A percentile compares a stretch with the other conserved stretches of the same genome.
Evolutionary conservation across 192 early-diverging fungal genomes (phyloP).

Genomic region (Pilaira anomala): DNA sequence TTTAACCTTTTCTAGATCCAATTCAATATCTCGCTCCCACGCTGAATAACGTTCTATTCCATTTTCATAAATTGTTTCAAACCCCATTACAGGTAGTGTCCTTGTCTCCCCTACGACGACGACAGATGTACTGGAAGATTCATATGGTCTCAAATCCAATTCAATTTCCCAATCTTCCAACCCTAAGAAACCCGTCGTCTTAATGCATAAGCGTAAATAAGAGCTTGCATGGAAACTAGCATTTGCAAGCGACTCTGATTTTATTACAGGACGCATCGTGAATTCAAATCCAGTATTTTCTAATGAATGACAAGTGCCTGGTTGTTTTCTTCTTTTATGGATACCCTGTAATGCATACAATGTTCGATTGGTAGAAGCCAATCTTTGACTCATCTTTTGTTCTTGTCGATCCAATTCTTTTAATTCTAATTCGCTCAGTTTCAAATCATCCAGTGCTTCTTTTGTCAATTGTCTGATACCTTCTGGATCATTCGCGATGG

Average conservation of each 20-base stretch:
- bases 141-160: neutral
- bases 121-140: neutral
- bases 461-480: neutral
- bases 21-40: slow-evolving; percentile 7
- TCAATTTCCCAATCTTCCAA: slow-evolving; percentile 1
- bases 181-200: neutral
- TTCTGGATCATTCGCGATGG: neutral
- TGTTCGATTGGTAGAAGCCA: slow-evolving; percentile 4
- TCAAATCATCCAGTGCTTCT: neutral
- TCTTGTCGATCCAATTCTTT: neutral
- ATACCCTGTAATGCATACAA: slow-evolving; percentile 2
- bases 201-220: neutral
- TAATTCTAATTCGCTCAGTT: slow-evolving; percentile 2
- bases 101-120: neutral
- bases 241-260: neutral
- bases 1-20: neutral
- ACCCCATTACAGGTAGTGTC: neutral
- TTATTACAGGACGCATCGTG: neutral
- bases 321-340: neutral
- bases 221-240: neutral
- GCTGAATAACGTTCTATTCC: slow-evolving; percentile 4
- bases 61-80: slow-evolving; percentile 7
- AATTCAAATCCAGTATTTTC: slow-evolving; percentile 11
- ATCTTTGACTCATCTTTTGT: neutral
- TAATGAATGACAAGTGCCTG: neutral